Conservation (phyloP, 2,329 filamentous ascomycete genomes). For the Tolypocladium tropicale region DNA sequence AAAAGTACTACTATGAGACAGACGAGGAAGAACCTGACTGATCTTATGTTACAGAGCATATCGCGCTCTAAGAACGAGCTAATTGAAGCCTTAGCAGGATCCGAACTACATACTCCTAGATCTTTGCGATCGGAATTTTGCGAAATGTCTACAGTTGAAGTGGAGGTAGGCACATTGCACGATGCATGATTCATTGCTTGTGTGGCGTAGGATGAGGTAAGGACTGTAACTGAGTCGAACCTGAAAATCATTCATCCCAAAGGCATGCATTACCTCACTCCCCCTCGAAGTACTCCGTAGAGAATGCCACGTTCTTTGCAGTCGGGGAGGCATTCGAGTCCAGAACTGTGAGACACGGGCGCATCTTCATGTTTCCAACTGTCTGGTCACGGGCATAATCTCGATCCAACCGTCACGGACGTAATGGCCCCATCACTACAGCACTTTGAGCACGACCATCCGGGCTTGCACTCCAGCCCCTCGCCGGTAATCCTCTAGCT, state of each 20-base stretch:
- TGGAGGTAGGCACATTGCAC: not conserved
- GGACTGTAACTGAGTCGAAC: not conserved
- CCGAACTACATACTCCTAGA: not conserved
- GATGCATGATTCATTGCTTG: not conserved
- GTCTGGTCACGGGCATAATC: not conserved
- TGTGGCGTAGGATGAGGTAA: not conserved
- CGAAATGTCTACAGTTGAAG: not conserved
- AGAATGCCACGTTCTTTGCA: not conserved
- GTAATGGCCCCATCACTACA: not conserved
- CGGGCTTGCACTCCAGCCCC: conserved; percentile 18
- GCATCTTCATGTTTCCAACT: not conserved
- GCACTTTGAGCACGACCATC: conserved; percentile 19
- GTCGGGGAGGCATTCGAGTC: not conserved
- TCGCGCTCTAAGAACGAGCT: too few species aligned
- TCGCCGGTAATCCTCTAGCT: conserved; percentile 21
- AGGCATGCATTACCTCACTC: not conserved
- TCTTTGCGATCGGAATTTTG: not conserved
- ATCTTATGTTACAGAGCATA: too few species aligned
- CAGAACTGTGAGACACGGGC: not conserved
- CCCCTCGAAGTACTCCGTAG: not conserved
- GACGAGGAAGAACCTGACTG: too few species aligned
- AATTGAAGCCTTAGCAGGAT: too few species aligned
- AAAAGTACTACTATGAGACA: too few species aligned
- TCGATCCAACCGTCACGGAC: not conserved
- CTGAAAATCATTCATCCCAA: not conserved